Evolutionary conservation across 2,329 filamentous ascomycete species (phyloP).

Genomic region (Paecilomyces variotii): DNA sequence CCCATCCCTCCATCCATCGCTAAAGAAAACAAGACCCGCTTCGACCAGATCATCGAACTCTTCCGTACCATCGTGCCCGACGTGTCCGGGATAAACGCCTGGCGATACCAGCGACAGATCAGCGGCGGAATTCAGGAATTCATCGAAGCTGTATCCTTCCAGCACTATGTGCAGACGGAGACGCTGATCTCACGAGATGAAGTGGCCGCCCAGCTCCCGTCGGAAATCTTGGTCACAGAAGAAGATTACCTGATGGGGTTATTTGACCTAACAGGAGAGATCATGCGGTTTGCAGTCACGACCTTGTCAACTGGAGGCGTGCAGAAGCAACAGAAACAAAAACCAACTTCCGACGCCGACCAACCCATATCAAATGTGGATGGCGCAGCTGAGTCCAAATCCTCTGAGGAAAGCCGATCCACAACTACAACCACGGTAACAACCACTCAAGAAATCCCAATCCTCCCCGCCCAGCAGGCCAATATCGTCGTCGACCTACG

Average conservation of each 20-base stretch:
- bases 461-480: slow-evolving; percentile 38
- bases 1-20: slow-evolving; percentile 59
- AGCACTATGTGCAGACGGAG: slow-evolving; percentile 76
- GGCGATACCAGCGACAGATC: slow-evolving; percentile 73
- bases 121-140: slow-evolving; percentile 82
- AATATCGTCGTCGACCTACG: slow-evolving; percentile 76
- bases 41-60: slow-evolving; percentile 61
- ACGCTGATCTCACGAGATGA: slow-evolving; percentile 62
- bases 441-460: slow-evolving; percentile 4
- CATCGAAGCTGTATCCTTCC: slow-evolving; percentile 83
- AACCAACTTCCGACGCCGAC: not conserved
- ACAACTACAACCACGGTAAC: not conserved
- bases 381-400: not conserved
- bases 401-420: not conserved
- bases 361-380: slow-evolving; percentile 3
- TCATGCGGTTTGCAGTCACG: slow-evolving; percentile 95
- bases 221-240: slow-evolving; percentile 58
- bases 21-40: slow-evolving; percentile 61
- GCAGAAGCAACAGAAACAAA: slow-evolving; percentile 13
- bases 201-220: slow-evolving; percentile 38
- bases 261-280: slow-evolving; percentile 88
- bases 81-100: slow-evolving; percentile 67
- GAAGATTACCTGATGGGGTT: slow-evolving; percentile 86
- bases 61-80: slow-evolving; percentile 64
- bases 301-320: slow-evolving; percentile 61